A percentile compares a stretch with the other conserved stretches of the same genome.
phyloP scores from a whole-genome alignment of 345 rosid genomes.

The Trapa bicornis region DNA sequence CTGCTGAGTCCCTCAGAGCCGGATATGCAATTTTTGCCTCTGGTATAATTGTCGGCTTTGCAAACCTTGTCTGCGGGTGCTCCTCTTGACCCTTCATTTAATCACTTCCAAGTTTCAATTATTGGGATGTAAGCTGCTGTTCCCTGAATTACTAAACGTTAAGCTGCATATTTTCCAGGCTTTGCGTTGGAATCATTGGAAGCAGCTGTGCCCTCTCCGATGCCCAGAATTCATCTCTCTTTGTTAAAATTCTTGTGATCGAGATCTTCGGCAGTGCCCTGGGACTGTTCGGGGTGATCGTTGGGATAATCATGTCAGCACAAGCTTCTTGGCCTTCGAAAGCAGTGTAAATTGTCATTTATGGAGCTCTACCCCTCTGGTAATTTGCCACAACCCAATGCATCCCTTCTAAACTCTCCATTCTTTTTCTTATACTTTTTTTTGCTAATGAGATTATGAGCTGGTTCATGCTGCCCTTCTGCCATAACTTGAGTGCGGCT shows the following conservation, averaged over 20 bases:
- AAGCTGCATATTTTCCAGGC: slow-evolving; percentile 23
- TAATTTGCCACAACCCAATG: neutral
- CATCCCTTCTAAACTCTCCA: neutral
- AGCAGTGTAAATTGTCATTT: slow-evolving; percentile 16
- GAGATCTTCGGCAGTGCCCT: slow-evolving; percentile 98
- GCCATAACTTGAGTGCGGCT: too few relatives aligned
- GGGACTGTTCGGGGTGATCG: slow-evolving; percentile 94
- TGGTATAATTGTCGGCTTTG: slow-evolving; percentile 96
- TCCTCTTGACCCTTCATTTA: slow-evolving; percentile 16
- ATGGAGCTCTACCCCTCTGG: neutral
- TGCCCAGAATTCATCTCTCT: slow-evolving; percentile 92
- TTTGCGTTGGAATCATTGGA: slow-evolving; percentile 96
- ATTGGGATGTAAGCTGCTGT: neutral
- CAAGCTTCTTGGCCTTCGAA: slow-evolving; percentile 96
- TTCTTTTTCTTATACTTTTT: too few relatives aligned
- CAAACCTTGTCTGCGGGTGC: slow-evolving; percentile 96
- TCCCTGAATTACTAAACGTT: neutral
- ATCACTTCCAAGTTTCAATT: neutral
- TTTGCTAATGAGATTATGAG: too few relatives aligned
- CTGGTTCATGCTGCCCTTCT: too few relatives aligned
- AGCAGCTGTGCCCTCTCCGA: slow-evolving; percentile 97
- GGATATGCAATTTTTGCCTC: slow-evolving; percentile 99
- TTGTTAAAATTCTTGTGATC: slow-evolving; percentile 95
- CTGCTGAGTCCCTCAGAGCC: slow-evolving; percentile 91
- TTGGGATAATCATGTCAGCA: slow-evolving; percentile 96